phyloP scores from a whole-genome alignment of 2,329 filamentous ascomycete genomes.

The Aspergillus ruber region DNA sequence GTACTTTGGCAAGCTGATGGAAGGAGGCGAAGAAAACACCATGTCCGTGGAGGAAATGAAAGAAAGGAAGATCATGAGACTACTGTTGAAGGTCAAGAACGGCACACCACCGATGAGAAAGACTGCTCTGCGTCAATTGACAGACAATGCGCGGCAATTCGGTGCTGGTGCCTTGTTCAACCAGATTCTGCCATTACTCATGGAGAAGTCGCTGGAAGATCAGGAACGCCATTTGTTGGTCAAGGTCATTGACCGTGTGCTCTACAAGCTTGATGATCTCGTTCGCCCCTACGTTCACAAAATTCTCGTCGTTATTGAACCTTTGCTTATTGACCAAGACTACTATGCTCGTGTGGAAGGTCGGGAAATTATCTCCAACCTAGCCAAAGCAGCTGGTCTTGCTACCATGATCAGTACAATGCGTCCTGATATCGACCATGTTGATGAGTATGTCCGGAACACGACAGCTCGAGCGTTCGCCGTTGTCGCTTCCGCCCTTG shows the following conservation, averaged over 20 bases:
- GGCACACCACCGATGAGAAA: conserved; percentile 98
- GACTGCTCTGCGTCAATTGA: conserved; percentile 92
- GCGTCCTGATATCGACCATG: conserved; percentile 96
- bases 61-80: conserved; percentile 95
- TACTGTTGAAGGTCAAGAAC: conserved; percentile 97
- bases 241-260: conserved; percentile 96
- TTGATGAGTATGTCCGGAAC: conserved; percentile 97
- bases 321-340: conserved; percentile 97
- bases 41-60: conserved; percentile 94
- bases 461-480: conserved; percentile 96
- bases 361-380: conserved; percentile 96
- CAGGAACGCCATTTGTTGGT: conserved; percentile 97
- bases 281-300: conserved; percentile 97
- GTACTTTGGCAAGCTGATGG: conserved; percentile 96
- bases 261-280: conserved; percentile 96
- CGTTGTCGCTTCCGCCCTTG: conserved; percentile 90
- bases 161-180: conserved; percentile 92
- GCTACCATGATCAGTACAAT: conserved; percentile 99
- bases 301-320: conserved; percentile 96
- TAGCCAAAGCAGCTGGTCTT: conserved; percentile 91
- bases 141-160: conserved; percentile 94
- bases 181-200: conserved; percentile 90
- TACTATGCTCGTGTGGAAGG: conserved; percentile 98
- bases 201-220: conserved; percentile 97
- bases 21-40: conserved; percentile 83